Conservation (phyloP, 768 basidiomycete species). For the Heimioporus sp. region DNA sequence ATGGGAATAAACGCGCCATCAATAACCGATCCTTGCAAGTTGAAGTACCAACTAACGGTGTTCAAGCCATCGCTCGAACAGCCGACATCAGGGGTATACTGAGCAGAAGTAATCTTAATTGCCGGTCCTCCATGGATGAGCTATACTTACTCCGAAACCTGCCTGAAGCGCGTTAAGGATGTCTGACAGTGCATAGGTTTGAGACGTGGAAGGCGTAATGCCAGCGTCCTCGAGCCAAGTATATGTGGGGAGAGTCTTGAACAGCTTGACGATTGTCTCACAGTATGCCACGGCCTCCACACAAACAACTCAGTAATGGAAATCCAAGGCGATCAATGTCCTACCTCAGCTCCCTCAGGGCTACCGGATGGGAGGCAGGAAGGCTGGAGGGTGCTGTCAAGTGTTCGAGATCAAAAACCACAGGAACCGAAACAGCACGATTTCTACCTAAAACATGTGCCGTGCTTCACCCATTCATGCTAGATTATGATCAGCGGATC, state of each 20-base stretch:
- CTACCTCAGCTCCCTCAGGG: slow-evolving; percentile 57
- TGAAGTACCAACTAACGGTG: slow-evolving; percentile 61
- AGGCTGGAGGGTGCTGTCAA: slow-evolving; percentile 52
- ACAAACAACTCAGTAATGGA: not conserved
- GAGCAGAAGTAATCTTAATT: not conserved
- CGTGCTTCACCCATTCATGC: slow-evolving; percentile 74
- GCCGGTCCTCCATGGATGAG: too few relatives aligned
- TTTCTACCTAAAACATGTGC: slow-evolving; percentile 44
- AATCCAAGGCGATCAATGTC: slow-evolving; percentile 1
- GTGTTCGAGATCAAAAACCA: slow-evolving; percentile 1
- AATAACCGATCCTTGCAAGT: slow-evolving; percentile 61
- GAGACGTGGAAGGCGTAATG: slow-evolving; percentile 61
- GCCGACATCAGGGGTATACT: slow-evolving; percentile 50
- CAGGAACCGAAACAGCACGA: not conserved
- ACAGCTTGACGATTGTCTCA: slow-evolving; percentile 53
- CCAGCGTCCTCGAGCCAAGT: slow-evolving; percentile 68
- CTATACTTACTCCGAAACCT: slow-evolving; percentile 41
- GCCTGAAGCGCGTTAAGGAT: slow-evolving; percentile 53
- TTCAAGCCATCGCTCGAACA: slow-evolving; percentile 41
- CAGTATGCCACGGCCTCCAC: slow-evolving; percentile 66
- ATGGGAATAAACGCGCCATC: slow-evolving; percentile 65
- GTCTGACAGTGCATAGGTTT: slow-evolving; percentile 56
- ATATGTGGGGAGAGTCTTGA: slow-evolving; percentile 72
- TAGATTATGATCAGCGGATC: slow-evolving; percentile 21
- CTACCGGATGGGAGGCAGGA: slow-evolving; percentile 62